Evolutionary conservation across 345 rosid genomes (phyloP), one percentile per base, ranked within the genome.

Genomic region (Microthlaspi erraticum): DNA sequence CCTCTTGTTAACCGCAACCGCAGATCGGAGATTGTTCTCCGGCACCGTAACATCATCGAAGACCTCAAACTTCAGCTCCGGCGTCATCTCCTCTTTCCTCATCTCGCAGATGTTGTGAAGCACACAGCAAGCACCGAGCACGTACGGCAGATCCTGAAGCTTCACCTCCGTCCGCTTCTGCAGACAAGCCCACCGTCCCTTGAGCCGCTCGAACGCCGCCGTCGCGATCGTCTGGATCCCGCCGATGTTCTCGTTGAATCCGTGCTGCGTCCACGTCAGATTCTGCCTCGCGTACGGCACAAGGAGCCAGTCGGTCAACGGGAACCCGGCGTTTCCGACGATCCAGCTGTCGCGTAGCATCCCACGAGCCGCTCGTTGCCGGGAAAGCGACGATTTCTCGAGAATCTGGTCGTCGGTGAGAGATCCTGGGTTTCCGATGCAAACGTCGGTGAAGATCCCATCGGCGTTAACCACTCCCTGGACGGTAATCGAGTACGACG

Each of bases 351-450:
- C 83, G 50, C 69, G 84, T 6, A 91, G 46, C 32, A 80, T 81
- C 16, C 95, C 87, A 34, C 81, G 67, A 48, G 64, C 82, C 10
- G 89, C 91, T 10, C 90, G 63, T 70, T 90, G 86, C 70, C 84
- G 78, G 32, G 50, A 74, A 68, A 91, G 71, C 2, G 95, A 86
- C 1, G 95, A 91, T 37, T 82, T 87, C 68, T 87, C 91, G 6
- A 91, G 78, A 57, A 90, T 88, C 54, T 77, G 83, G n/a, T 90
- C 97, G 32, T 90, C 94, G 2, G 84, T 74, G 78, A 88, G 82
- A 3, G 97, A 91, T 0, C 97, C 97, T 0, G 97, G 97, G 87
- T 85, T 85, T 1, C 97, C 97, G 65, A 91, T 88, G 72, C 92
- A 88, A 0, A 86, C 84, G 48, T 91, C 97, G 20, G 86, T 85